Conservation (phyloP, 768 basidiomycete species). For the Terana coerulea region DNA sequence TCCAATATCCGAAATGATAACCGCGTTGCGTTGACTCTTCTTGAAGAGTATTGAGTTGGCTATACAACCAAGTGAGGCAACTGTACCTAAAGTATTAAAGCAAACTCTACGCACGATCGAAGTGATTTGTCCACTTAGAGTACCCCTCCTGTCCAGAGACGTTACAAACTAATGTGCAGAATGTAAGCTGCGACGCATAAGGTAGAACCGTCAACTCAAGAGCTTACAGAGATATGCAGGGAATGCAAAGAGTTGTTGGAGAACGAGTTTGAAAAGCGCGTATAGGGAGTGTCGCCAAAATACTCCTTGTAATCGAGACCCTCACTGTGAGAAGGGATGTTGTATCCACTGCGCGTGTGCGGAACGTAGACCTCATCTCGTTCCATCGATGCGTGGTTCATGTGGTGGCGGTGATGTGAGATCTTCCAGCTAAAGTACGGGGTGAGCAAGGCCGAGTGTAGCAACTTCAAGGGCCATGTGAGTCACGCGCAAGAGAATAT, state of each 20-base stretch:
- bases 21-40: slow-evolving; percentile 1
- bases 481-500: not conserved
- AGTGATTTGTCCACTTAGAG: slow-evolving; percentile 17
- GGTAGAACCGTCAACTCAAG: not conserved
- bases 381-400: slow-evolving; percentile 10
- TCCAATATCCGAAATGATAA: slow-evolving; percentile 15
- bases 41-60: slow-evolving; percentile 12
- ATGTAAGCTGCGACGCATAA: not conserved
- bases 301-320: slow-evolving; percentile 3
- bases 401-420: slow-evolving; percentile 14
- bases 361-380: slow-evolving; percentile 13
- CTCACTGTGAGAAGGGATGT: not conserved
- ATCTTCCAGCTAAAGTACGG: slow-evolving; percentile 30
- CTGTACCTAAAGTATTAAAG: not conserved
- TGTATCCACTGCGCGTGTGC: slow-evolving; percentile 9
- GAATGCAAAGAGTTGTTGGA: slow-evolving; percentile 17
- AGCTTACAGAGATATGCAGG: slow-evolving; percentile 17
- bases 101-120: slow-evolving; percentile 11
- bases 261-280: slow-evolving; percentile 9
- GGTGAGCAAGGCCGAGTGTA: slow-evolving; percentile 9
- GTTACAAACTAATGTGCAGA: slow-evolving; percentile 2
- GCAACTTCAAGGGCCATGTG: not conserved
- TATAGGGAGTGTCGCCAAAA: slow-evolving; percentile 18
- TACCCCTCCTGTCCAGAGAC: slow-evolving; percentile 9
- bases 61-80: not conserved